Conservation (phyloP, 2,329 filamentous ascomycete species). For the Chrysoporthe cubensis region DNA sequence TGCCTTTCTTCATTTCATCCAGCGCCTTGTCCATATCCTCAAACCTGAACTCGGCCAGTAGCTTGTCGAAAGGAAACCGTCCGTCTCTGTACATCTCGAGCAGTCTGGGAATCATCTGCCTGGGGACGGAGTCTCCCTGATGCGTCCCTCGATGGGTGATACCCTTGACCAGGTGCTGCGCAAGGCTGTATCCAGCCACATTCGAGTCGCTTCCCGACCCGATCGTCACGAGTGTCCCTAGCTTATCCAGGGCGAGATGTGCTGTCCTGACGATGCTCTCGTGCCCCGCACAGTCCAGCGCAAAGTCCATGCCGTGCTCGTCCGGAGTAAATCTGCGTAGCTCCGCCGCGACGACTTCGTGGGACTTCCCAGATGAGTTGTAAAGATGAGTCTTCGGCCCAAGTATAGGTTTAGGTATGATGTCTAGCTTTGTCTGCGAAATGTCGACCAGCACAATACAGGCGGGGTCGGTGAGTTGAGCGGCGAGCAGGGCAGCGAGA, state of each 20-base stretch:
- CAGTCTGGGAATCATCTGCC: conserved; percentile 20
- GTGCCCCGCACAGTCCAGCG: conserved; percentile 23
- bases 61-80: conserved; percentile 15
- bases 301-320: conserved; percentile 15
- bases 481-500: conserved; percentile 22
- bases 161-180: conserved; percentile 11
- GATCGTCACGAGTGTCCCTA: conserved; percentile 19
- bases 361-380: conserved; percentile 7
- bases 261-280: conserved; percentile 21
- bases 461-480: conserved; percentile 12
- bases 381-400: conserved; percentile 8
- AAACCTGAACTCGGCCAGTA: not conserved
- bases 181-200: not conserved
- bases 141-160: conserved; percentile 22
- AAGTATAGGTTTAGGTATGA: conserved; percentile 17
- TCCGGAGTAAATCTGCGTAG: not conserved
- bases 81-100: conserved; percentile 20
- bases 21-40: conserved; percentile 11
- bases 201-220: conserved; percentile 8
- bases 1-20: conserved; percentile 1
- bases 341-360: conserved; percentile 13
- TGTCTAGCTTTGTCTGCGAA: conserved; percentile 21
- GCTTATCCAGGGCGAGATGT: conserved; percentile 2
- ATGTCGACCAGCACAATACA: conserved; percentile 20
- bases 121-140: conserved; percentile 22